phyloP scores from a whole-genome alignment of 805 yeast species.

The Kuraishia hungarica region DNA sequence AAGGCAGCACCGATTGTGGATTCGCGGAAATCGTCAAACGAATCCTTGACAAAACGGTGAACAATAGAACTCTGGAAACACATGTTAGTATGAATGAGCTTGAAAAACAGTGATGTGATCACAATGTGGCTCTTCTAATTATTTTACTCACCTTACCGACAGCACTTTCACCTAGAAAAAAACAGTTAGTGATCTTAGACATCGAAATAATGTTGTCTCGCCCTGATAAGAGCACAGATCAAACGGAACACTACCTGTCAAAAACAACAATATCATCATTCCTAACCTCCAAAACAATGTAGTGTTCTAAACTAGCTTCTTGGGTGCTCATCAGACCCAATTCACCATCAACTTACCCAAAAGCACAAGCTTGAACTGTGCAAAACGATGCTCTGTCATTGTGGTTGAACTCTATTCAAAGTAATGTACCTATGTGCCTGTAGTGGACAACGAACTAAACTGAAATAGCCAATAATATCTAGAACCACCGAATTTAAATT shows the following conservation, averaged over 20 bases:
- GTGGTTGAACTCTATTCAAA: not conserved
- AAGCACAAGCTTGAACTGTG: conserved; percentile 54
- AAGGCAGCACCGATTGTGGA: conserved; percentile 86
- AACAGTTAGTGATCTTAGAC: not conserved
- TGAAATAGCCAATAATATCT: not conserved
- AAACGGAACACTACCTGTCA: too few relatives aligned
- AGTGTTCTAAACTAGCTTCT: too few relatives aligned
- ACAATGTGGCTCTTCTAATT: not conserved
- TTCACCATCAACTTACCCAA: conserved; percentile 19
- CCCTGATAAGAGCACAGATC: not conserved
- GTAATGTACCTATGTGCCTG: not conserved
- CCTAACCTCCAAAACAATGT: too few relatives aligned
- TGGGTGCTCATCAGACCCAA: not conserved
- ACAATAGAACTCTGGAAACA: conserved; percentile 42
- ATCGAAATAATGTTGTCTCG: too few relatives aligned
- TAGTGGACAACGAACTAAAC: not conserved
- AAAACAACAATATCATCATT: too few relatives aligned
- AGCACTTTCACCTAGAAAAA: conserved; percentile 50
- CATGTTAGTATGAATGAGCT: not conserved
- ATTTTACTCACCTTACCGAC: conserved; percentile 44
- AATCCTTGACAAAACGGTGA: conserved; percentile 62
- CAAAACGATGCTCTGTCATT: conserved; percentile 24
- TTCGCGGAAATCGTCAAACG: conserved; percentile 65
- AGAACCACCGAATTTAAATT: conserved; percentile 78
- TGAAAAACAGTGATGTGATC: not conserved